Evolutionary conservation across 495 filamentous ascomycete genomes (phyloP).

Genomic region (Penicillium canariense): DNA sequence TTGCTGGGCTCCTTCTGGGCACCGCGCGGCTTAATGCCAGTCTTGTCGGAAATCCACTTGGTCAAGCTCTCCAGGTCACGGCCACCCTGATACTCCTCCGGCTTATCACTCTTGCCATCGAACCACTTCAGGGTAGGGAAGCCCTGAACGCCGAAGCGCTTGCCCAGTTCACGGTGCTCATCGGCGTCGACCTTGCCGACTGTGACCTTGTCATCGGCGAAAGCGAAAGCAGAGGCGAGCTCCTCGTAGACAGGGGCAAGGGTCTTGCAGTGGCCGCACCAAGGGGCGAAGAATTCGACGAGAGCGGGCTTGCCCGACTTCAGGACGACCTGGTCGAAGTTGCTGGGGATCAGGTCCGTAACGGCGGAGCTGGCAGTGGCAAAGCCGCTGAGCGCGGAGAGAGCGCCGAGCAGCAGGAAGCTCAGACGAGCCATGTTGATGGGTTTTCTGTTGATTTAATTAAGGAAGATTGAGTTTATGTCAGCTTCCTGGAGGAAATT

Average conservation of each 20-base stretch:
- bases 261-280: slow-evolving; percentile 99
- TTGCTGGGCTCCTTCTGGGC: slow-evolving; percentile 68
- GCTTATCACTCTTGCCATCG: slow-evolving; percentile 89
- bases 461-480: not conserved
- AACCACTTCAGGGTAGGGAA: slow-evolving; percentile 99
- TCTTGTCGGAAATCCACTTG: slow-evolving; percentile 83
- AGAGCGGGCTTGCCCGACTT: slow-evolving; percentile 92
- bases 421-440: slow-evolving; percentile 48
- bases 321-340: slow-evolving; percentile 88
- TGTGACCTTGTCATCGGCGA: slow-evolving; percentile 75
- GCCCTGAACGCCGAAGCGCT: slow-evolving; percentile 83
- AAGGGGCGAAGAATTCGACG: slow-evolving; percentile 98
- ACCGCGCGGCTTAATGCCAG: slow-evolving; percentile 71
- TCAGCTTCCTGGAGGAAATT: not conserved
- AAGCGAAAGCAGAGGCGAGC: slow-evolving; percentile 70
- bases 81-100: slow-evolving; percentile 80
- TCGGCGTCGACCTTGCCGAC: slow-evolving; percentile 97
- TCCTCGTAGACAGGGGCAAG: slow-evolving; percentile 95
- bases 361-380: slow-evolving; percentile 55
- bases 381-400: slow-evolving; percentile 42
- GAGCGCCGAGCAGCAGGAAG: slow-evolving; percentile 43
- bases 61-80: slow-evolving; percentile 84
- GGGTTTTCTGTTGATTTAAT: not conserved
- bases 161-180: slow-evolving; percentile 76
- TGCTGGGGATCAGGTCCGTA: slow-evolving; percentile 78